Conservation (phyloP, 495 filamentous ascomycete species). For the Penicillium canariense region DNA sequence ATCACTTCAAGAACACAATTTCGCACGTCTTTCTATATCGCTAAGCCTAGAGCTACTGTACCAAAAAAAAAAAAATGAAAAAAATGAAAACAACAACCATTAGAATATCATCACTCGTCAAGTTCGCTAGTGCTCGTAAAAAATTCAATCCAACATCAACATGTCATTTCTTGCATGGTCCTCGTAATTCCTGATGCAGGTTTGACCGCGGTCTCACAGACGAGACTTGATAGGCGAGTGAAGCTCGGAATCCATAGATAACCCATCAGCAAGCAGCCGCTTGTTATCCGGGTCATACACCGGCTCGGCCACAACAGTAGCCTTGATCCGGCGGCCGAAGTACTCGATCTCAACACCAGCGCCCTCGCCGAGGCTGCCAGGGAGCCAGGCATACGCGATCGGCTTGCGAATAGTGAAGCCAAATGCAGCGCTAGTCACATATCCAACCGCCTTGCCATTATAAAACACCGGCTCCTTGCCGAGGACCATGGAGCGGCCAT, state of each 20-base stretch:
- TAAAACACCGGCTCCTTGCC: slow-evolving; percentile 51
- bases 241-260: slow-evolving; percentile 1
- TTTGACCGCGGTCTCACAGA: background rate
- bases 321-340: slow-evolving; percentile 42
- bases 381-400: slow-evolving; percentile 47
- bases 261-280: slow-evolving; percentile 19
- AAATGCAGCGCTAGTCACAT: slow-evolving; percentile 50
- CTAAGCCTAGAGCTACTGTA: background rate
- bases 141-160: background rate
- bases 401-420: slow-evolving; percentile 46
- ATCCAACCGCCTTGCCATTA: slow-evolving; percentile 37
- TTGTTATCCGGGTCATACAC: slow-evolving; percentile 40
- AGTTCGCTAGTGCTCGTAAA: background rate
- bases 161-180: background rate
- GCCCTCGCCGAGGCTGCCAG: slow-evolving; percentile 31
- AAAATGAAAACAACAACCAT: too few relatives aligned
- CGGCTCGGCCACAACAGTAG: slow-evolving; percentile 39
- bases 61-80: too few relatives aligned
- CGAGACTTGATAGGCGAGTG: slow-evolving; percentile 18
- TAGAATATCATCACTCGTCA: background rate
- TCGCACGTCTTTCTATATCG: background rate
- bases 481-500: slow-evolving; percentile 45
- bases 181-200: background rate
- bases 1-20: background rate
- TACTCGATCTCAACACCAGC: slow-evolving; percentile 46